Percentiles rank a stretch among this genome's conserved stretches.
These are phyloP conservation scores for Pleurostoma richardsiae DNA, from an alignment of 2,329 filamentous ascomycete genomes.

Conservation along the genomic window DNA sequence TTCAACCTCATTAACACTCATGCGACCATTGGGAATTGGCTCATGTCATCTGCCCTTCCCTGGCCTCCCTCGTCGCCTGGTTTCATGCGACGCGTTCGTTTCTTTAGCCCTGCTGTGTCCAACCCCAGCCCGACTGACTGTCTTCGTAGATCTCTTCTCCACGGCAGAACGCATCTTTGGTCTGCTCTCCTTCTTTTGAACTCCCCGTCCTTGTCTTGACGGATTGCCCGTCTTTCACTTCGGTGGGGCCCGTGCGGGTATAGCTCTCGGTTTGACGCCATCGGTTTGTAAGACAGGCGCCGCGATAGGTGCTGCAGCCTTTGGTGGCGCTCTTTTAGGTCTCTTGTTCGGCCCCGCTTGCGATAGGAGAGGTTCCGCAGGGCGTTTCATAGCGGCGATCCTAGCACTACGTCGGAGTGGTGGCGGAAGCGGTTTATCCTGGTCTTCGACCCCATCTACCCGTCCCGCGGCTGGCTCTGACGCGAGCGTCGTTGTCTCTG, in stretches of 20 bases:
- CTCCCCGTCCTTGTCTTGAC: not conserved
- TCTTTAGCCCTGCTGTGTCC: not conserved
- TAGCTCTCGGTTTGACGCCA: not conserved
- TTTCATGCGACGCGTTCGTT: not conserved
- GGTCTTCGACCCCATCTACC: not conserved
- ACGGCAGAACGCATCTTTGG: not conserved
- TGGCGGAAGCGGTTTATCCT: not conserved
- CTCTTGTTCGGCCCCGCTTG: not conserved
- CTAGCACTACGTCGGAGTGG: not conserved
- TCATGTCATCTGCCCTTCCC: not conserved
- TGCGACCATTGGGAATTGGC: too few relatives aligned
- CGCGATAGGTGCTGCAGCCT: not conserved
- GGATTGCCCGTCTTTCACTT: not conserved
- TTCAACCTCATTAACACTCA: too few relatives aligned
- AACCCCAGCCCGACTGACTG: not conserved
- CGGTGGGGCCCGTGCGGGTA: not conserved
- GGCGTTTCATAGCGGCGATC: constrained; percentile 1
- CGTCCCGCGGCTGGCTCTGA: not conserved
- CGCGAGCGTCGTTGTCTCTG: not conserved
- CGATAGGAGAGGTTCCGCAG: not conserved
- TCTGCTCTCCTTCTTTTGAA: not conserved
- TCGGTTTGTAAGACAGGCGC: not conserved
- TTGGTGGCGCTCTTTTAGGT: not conserved
- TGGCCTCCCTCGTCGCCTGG: not conserved
- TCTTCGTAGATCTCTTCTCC: not conserved